Conservation (phyloP, 441 rosid species). For the Arabidopsis hybrid region DNA sequence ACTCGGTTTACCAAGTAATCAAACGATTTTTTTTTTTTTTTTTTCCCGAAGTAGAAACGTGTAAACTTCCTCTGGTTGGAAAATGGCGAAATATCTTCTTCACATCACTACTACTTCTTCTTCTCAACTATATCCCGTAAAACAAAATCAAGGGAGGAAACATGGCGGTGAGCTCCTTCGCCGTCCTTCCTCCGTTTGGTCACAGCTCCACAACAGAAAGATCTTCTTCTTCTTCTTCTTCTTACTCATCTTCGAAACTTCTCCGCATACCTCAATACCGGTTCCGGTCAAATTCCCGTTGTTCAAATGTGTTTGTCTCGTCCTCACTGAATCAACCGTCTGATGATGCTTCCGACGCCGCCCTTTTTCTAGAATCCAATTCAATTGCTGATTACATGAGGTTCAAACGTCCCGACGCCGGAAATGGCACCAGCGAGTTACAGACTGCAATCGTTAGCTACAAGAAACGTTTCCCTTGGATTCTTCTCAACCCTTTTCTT, state of each 20-base stretch:
- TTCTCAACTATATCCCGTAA: constrained; percentile 20
- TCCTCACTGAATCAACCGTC: constrained; percentile 42
- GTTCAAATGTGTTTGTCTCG: constrained; percentile 39
- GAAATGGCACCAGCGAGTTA: constrained; percentile 57
- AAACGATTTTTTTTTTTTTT: neutral
- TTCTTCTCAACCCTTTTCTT: constrained; percentile 75
- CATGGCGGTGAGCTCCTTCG: constrained; percentile 54
- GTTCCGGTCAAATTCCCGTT: constrained; percentile 31
- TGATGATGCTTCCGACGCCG: constrained; percentile 57
- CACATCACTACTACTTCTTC: neutral
- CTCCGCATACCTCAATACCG: constrained; percentile 38
- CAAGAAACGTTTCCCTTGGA: constrained; percentile 84
- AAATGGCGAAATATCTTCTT: constrained; percentile 32
- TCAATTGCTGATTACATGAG: constrained; percentile 92
- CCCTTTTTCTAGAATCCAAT: constrained; percentile 58
- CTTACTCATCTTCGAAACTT: constrained; percentile 42
- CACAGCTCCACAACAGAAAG: constrained; percentile 39
- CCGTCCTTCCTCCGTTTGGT: constrained; percentile 50
- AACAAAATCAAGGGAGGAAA: constrained; percentile 9
- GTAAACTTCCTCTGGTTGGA: constrained; percentile 27
- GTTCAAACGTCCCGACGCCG: constrained; percentile 51
- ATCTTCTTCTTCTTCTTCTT: constrained; percentile 30
- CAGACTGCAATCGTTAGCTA: constrained; percentile 89
- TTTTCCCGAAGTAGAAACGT: constrained; percentile 16
- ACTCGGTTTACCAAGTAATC: neutral